Evolutionary conservation across 1,139 yeast species (phyloP), one percentile per base, ranked within the genome.

Genomic region (Zygosaccharomyces sapae): DNA sequence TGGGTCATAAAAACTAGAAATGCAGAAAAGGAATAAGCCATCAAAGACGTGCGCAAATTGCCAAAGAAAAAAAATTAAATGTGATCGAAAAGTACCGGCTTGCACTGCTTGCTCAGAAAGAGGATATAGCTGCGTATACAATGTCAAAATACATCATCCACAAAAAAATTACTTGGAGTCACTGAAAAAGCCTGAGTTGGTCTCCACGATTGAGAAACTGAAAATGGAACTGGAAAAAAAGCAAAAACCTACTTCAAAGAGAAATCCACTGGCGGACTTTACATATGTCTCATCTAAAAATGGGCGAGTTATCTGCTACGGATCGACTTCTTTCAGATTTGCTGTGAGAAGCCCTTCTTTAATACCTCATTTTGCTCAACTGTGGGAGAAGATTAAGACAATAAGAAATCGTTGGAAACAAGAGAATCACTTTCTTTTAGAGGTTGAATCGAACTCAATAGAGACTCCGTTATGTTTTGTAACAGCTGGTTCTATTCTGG

Each of bases 1-100:
- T 22, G 25, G 25, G 7, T 22, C 25, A 22, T 7, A 22, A 7
- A 5, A 22, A 22, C 25, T 22, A 22, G 25, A 22, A 20, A 16
- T 33, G 13, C 20, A 25, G 40, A 24, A 24, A 22, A 39, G 47
- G 27, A 44, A 12, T 27, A 44, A 44, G 31, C 39, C 38, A 12
- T 27, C 40, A 10, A 44, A 44, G 33, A 29, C 47, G 13, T 44
- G 47, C 27, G 12, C 10, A 33, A 38, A 30, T n/a, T 44, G 47
- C 20, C 37, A 36, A 34, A 10, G 18, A 13, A 34, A 40, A 35
- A 44, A 44, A 22, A 20, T 44, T 5, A 44, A 34, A 16, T 44
- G 47, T 24, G 47, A 44, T 40, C 19, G 44, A 22, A 30, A 4
- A 18, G 33, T 34, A 18, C 47, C 44, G 9, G n/a, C 33, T 16